Base-by-base conservation (phyloP, 1,284 basidiomycete species). In the Rhizoctonia solani region DNA sequence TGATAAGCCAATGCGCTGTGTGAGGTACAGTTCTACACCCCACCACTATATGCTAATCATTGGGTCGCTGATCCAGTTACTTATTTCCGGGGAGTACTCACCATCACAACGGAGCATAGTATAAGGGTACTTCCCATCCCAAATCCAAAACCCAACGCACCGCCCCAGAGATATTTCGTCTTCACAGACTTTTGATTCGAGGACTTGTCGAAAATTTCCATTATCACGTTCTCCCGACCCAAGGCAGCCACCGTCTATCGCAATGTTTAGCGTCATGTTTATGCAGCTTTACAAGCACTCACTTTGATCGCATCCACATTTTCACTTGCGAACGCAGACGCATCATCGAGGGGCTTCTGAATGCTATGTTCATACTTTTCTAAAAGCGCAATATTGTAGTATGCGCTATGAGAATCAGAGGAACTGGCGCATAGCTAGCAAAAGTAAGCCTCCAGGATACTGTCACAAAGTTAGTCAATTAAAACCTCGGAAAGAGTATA, bases 321-420 rank as follows among this genome's bases (percentile, higher is more conserved):
- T 61, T 81, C 79, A n/a, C 74, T 72, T 11, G 79, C 74, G 63
- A 75, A 79, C 0, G 74, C 68, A 4, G 74, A 71, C 1, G 74
- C 74, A 13, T 69, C 68, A 30, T 74, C 72, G 3, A 74, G 69
- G 3, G 61, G 61, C 25, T 54, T 54, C 30, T 66, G 61, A 11
- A 66, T 50, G 11, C 74, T 73, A 46, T 74, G 70, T 59, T 76
- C 73, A 21, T 74, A 72, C 21, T 72, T 69, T 46, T 78, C 77
- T 19, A 75, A 72, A 46, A 74, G 71, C 42, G 72, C 69, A n/a
- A 75, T 73, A 66, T 79, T 79, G 70, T 76, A 46, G 37, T 67
- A 69, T 27, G 65, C 68, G 1, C 55, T 54, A 16, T 46, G 37
- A 67, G 14, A 9, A 66, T 39, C 16, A 54, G 13, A 3, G 68